Evolutionary conservation across 2,329 filamentous ascomycete genomes (phyloP), one percentile per base, ranked within the genome.

Genomic region (Exophiala viscosa): DNA sequence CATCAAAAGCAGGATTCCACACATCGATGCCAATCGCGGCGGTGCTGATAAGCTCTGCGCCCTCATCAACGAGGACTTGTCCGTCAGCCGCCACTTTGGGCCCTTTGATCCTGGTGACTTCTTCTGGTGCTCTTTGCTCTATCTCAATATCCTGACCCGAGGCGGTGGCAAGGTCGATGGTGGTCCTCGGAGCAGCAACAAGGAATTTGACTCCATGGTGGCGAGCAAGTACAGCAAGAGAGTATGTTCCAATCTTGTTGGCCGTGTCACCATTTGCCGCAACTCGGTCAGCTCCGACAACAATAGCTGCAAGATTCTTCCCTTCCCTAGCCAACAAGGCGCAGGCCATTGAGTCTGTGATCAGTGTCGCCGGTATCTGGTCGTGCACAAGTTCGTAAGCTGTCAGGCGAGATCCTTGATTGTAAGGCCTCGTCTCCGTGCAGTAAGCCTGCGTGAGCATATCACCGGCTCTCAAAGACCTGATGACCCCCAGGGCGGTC

Each of bases 221-320:
- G 60, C 81, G 85, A 17, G 93, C 93, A 28, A 96, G 79, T n/a
- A 97, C 90, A 3, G 93, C 90, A 3, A 99, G 80, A 49, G 86
- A 81, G 69, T 99, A 97, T 0, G 93, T 99, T 46, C 93, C 93
- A 57, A 99, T 95, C 76, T 99, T 99, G 76, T 99, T 99, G 50
- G 93, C 93, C 0, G 93, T 97, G 72, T 99, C 93, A 28, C 93
- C 93, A 65, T 99, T 99, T 45, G 90, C 88, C 31, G 92, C 93
- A 11, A 99, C 93, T 51, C 93, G 84, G 69, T 99, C 93, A 2
- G 93, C 93, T 23, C 93, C 93, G 0, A 99, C 93, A 28, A 99
- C 86, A 46, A 99, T 88, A 5, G 90, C 92, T 5, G 83, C 81
- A 54, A 99, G 88, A 64, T 85, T 84, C 65, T 84, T 79, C 34